Evolutionary conservation across 2,329 filamentous ascomycete genomes (phyloP), one percentile per base, ranked within the genome.

Genomic region (Taxawa tesnikishii): DNA sequence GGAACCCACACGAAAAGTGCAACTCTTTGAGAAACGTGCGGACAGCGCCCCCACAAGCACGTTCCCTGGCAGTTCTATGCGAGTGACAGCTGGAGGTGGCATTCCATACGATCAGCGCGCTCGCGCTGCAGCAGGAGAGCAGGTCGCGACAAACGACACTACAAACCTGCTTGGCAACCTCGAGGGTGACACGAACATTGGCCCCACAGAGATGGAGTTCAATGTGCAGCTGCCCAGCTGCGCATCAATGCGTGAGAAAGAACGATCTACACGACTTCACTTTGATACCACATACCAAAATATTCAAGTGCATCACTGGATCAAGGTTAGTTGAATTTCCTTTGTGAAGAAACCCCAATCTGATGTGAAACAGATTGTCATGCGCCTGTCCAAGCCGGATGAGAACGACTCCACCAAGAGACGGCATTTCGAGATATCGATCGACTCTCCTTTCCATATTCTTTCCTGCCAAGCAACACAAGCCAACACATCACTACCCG

Each of bases 221-320:
- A 90, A 80, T 39, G 83, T 94, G 7, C 84, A 93, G 58, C 68
- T 94, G 29, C 87, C 87, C 8, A 93, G 83, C 21, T 94, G 87
- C 50, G 75, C 83, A 44, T 78, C 79, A 49, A 87, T 92, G 79
- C 69, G 62, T 43, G 74, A 80, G 14, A 80, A 78, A 46, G 78
- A 87, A 48, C 67, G 68, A 40, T 49, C 55, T 15, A 67, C 73
- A 37, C 70, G 74, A 38, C 60, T 94, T 37, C 80, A 94, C 52
- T 88, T 88, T 32, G 85, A 94, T 51, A 93, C 84, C 33, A 93
- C 84, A 36, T 94, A 88, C 67, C 81, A 84, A 49, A 92, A 92
- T 41, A 88, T 93, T 32, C 83, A 90, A 47, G 85, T 94, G 33
- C 84, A 83, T 52, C 87, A 94, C 53, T 94, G 85, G 85, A 93